Evolutionary conservation across 441 rosid genomes (phyloP).

Genomic region (Manihot esculenta): DNA sequence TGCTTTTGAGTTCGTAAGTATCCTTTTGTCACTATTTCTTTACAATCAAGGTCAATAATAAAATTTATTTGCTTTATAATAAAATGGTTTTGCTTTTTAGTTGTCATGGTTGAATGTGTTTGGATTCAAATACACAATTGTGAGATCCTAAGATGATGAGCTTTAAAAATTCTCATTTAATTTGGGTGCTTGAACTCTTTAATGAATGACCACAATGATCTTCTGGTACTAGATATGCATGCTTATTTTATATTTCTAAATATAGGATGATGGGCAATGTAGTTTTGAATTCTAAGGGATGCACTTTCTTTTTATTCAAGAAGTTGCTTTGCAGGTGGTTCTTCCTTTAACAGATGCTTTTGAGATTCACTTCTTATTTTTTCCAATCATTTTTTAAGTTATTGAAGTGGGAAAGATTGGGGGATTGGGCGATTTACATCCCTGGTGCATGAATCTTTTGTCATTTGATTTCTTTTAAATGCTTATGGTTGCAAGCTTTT

Average conservation of each 20-base stretch:
- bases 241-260: too few species aligned
- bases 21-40: too few species aligned
- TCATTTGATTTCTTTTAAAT: not conserved
- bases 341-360: not conserved
- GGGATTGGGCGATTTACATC: not conserved
- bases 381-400: not conserved
- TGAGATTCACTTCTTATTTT: not conserved
- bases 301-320: not conserved
- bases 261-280: too few species aligned
- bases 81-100: not conserved
- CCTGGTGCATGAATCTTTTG: not conserved
- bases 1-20: too few species aligned
- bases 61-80: too few species aligned
- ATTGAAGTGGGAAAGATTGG: not conserved
- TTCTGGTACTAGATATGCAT: not conserved
- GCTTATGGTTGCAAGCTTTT: slow-evolving; percentile 42
- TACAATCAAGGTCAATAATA: too few species aligned
- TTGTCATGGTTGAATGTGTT: not conserved
- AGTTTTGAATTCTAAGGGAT: too few species aligned
- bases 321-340: not conserved
- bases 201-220: not conserved
- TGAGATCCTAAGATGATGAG: not conserved
- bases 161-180: not conserved
- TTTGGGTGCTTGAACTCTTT: too few species aligned
- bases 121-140: not conserved